These are phyloP conservation scores for Pythium insidiosum DNA, from an alignment of 352 stramenopile species.

Conservation along the genomic window DNA sequence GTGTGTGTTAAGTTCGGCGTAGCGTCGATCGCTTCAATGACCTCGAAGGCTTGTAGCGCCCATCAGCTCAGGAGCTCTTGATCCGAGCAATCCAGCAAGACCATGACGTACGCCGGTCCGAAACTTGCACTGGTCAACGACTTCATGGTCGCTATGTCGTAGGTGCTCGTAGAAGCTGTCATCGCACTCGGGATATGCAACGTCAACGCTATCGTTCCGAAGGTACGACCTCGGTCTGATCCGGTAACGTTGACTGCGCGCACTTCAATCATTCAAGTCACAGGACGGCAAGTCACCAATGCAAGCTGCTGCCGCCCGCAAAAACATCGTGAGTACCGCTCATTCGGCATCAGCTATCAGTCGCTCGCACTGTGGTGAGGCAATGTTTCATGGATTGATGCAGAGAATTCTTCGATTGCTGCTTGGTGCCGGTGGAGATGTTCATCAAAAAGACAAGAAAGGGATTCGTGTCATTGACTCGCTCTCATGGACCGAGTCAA, in stretches of 20 bases:
- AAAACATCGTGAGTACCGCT: conserved; percentile 15
- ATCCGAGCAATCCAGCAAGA: too few relatives aligned
- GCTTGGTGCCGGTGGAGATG: conserved; percentile 9
- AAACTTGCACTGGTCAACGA: too few relatives aligned
- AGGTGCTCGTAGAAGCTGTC: conserved; percentile 5
- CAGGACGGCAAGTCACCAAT: conserved; percentile 30
- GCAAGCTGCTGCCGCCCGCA: conserved; percentile 17
- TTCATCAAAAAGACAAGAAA: conserved; percentile 14
- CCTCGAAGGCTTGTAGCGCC: too few relatives aligned
- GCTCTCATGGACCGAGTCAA: conserved; percentile 12
- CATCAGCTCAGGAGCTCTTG: too few relatives aligned
- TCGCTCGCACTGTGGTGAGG: too few relatives aligned
- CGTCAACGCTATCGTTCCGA: conserved; percentile 7
- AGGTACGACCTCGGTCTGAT: conserved; percentile 6
- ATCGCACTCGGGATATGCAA: conserved; percentile 7
- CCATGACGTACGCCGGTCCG: too few relatives aligned
- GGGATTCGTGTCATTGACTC: conserved; percentile 9
- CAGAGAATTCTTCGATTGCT: conserved; percentile 11
- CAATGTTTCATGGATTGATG: neutral
- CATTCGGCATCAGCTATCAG: too few relatives aligned
- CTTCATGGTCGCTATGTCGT: neutral
- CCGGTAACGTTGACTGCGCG: too few relatives aligned
- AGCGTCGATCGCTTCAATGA: too few relatives aligned
- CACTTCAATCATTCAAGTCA: neutral
- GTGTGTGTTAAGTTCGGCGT: too few relatives aligned